Conservation (phyloP, 345 rosid genomes). For the Citrus hindsii region DNA sequence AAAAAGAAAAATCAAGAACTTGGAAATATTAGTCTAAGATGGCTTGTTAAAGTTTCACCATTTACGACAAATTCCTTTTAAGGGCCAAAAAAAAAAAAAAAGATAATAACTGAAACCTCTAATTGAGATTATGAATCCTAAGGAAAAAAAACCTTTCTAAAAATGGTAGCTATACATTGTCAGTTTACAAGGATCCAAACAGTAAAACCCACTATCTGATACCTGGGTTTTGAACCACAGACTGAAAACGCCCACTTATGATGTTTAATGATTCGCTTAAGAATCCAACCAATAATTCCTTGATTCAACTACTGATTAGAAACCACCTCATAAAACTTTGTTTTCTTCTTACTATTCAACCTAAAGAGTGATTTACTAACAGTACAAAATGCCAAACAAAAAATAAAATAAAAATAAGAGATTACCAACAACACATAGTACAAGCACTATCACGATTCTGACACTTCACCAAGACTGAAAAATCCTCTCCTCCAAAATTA, state of each 20-base stretch:
- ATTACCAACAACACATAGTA: conserved; percentile 25
- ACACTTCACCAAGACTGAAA: conserved; percentile 30
- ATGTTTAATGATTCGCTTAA: not conserved
- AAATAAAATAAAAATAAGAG: conserved; percentile 19
- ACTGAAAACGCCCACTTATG: not conserved
- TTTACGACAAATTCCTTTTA: not conserved
- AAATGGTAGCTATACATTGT: not conserved
- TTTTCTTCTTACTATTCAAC: not conserved
- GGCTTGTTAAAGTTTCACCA: not conserved
- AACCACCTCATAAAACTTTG: not conserved
- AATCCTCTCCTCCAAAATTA: conserved; percentile 11
- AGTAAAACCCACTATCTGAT: conserved; percentile 12
- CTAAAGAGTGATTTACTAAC: conserved; percentile 5
- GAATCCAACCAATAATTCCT: conserved; percentile 5
- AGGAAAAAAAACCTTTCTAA: not conserved
- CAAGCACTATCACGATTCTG: conserved; percentile 23
- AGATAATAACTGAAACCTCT: not conserved
- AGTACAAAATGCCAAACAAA: conserved; percentile 16
- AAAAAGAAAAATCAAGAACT: not conserved
- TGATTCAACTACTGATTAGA: not conserved
- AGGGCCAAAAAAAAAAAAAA: no score
- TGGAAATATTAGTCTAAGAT: not conserved
- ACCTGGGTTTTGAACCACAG: conserved; percentile 10
- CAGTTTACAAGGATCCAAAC: not conserved
- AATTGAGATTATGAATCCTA: not conserved